Conservation (phyloP, 257 asterid species). For the Cruciata laevipes region DNA sequence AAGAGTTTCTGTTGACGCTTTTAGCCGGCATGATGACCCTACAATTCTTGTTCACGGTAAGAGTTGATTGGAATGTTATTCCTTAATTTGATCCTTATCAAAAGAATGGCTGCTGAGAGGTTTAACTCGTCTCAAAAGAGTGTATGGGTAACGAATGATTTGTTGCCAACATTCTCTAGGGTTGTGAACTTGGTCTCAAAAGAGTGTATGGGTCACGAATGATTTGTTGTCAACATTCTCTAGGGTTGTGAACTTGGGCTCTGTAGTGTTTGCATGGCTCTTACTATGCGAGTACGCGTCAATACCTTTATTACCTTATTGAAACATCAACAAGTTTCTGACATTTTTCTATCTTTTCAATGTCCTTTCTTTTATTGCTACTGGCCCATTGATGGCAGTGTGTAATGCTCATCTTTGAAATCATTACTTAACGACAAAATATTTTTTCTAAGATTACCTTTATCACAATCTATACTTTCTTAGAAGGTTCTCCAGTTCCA, state of each 20-base stretch:
- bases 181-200: not conserved
- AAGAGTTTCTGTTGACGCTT: slow-evolving; percentile 62
- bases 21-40: slow-evolving; percentile 73
- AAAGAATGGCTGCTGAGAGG: not conserved
- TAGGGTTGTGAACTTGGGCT: not conserved
- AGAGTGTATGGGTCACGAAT: too few species aligned
- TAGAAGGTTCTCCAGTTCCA: not conserved
- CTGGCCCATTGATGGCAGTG: not conserved
- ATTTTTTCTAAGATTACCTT: not conserved
- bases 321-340: not conserved
- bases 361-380: not conserved
- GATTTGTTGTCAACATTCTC: not conserved
- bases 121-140: not conserved
- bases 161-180: not conserved
- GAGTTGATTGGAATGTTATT: slow-evolving; percentile 16
- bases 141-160: not conserved
- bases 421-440: not conserved
- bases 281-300: not conserved
- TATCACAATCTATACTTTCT: not conserved
- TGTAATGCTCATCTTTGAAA: not conserved
- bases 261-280: not conserved
- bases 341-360: not conserved
- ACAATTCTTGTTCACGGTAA: slow-evolving; percentile 64
- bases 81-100: slow-evolving; percentile 12
- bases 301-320: not conserved